Evolutionary conservation across 345 rosid genomes (phyloP), one percentile per base, ranked within the genome.

Genomic region (Aquilaria sinensis): DNA sequence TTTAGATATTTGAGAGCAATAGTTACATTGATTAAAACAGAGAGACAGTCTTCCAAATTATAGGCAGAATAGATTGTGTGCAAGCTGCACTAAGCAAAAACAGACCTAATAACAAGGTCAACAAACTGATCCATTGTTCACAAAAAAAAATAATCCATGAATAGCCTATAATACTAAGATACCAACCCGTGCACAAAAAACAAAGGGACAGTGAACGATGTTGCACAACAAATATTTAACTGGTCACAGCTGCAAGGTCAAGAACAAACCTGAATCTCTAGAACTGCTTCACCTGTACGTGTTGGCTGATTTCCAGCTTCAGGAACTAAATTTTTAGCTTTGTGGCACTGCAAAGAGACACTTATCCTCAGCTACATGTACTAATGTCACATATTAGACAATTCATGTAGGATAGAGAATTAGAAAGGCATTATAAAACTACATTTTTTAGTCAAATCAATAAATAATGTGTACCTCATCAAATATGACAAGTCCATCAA

Each of bases 241-340:
- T 37, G 43, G 5, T 37, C 43, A 63, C 23, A 45, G 60, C 45
- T 66, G 67, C 57, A 67, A 58, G 61, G 68, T 70, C 50, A 70
- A 72, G 62, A 57, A 63, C 77, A 65, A 75, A 88, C 99, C 99
- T 94, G 99, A 75, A 94, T 83, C 9, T 94, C 99, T 74, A 94
- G 79, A 75, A 94, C 97, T 49, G 97, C 96, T 83, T 88, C 95
- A 60, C 99, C 99, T 29, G 95, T 94, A 65, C 99, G 90, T 47
- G 99, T 90, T 55, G 99, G 96, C 81, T 94, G 97, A 79, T 96
- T 88, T 70, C 99, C 99, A 77, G 99, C 86, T 81, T 94, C 99
- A 72, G 99, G 99, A 57, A 94, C 84, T 82, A 94, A 82, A 78
- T 94, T 94, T 75, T 94, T 94, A 12, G 99, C 99, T 85, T 94